Base-by-base conservation (phyloP, 164 flowering plant species). In the Nelumbo lutea region DNA sequence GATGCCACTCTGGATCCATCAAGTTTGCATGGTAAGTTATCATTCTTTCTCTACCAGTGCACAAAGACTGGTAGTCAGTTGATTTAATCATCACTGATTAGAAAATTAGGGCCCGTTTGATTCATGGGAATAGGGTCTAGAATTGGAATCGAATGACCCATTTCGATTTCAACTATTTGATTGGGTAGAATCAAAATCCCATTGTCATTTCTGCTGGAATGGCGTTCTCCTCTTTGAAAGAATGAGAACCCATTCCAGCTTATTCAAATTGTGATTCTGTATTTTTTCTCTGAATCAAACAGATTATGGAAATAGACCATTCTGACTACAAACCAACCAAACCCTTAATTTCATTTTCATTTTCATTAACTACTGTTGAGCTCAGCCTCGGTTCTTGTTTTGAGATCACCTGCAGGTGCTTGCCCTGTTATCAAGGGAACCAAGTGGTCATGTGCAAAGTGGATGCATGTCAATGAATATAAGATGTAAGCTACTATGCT, bases 371-470 rank as follows among this genome's bases (percentile, higher is more conserved):
- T n/a, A 13, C 1, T 55, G 55, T 41, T 9, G 61, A 58, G 59
- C 66, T 58, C 6, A n/a, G 39, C 45, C 61, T 61, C 63, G 27
- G 27, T 27, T 46, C 7, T 46, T 50, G 40, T 67, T 42, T 64
- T 51, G 56, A n/a, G 44, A 67, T 73, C 66, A 6, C 58, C 74
- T 14, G 27, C 80, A 94, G 98, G 96, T 73, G 98, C 92, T 46
- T 94, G 98, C 63, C 86, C 95, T 64, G 97, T 94, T 70, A 91
- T 94, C 50, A 83, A 74, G 72, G 98, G 98, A 58, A 87, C 88
- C 73, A 91, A 93, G 74, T 93, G 98, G 98, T 93, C 98, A 62
- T 78, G 91, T 39, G 88, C 96, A 47, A 94, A 91, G 67, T 94
- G 98, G 98, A 80, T 94, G 70, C 94, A 86, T 42, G 88, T 94